Evolutionary conservation across 1,284 basidiomycete genomes (phyloP), one percentile per base, ranked within the genome.

Genomic region (Fomitopsis schrenkii): DNA sequence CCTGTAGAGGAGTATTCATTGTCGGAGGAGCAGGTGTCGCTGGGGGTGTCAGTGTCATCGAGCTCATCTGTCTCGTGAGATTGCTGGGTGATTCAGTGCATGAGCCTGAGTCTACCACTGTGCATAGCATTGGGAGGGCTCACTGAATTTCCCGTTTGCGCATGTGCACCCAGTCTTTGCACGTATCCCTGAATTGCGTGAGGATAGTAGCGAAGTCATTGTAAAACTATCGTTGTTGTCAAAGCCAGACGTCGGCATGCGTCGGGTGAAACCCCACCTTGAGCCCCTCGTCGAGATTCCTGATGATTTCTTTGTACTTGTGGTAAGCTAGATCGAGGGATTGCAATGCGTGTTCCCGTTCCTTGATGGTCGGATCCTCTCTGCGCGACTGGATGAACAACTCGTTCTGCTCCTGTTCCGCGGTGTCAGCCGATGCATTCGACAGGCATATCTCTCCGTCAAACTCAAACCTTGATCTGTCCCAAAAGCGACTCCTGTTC

Each of bases 281-380:
- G 66, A 94, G 81, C 1, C 96, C 96, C 72, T 98, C 95, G 57
- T 93, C 88, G 12, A 97, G 79, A 72, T 98, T 95, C 59, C 86
- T 84, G 1, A 80, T 81, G 17, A 97, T 91, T 74, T 98, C 95
- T 55, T 85, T 82, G 75, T 96, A 97, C 71, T 94, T 94, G 76
- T 89, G 88, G 74, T 94, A 94, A 0, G 94, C 93, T 40, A 90
- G 75, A 67, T 97, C 94, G 57, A 98, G 85, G n/a, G 88, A 88
- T 70, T 95, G 94, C 45, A 98, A 76, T 0, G 90, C 90, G 62
- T 84, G 79, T 75, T 97, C 93, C n/a, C 96, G 83, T 46, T 90
- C 88, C 70, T 92, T 93, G 8, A 95, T 83, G 15, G 82, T 78
- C 0, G 87, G 82, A 69, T 97, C 95, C 15, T 91, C 89, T 72